Conservation (phyloP, 768 basidiomycete species). For the Leccinum pellstonianum region DNA sequence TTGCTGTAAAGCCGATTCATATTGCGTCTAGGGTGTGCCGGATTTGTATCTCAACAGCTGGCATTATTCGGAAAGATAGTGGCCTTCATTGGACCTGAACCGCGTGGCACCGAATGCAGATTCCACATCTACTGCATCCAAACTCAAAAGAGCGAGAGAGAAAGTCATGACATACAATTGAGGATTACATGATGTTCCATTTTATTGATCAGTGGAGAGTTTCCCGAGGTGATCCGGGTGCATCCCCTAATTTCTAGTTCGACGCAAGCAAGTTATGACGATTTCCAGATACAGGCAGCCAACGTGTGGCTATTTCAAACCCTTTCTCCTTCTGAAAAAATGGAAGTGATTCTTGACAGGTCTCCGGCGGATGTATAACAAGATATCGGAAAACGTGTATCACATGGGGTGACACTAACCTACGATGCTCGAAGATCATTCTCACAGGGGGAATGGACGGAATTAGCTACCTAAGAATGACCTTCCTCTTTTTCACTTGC, state of each 20-base stretch:
- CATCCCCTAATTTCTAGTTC: too few relatives aligned
- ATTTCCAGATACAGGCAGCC: neutral
- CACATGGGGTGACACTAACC: neutral
- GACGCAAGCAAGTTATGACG: neutral
- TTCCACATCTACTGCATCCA: neutral
- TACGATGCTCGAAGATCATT: neutral
- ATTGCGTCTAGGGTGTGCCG: neutral
- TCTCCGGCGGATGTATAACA: neutral
- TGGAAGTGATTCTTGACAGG: neutral
- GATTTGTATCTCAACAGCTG: neutral
- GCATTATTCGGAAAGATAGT: neutral
- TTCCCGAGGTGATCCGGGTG: neutral
- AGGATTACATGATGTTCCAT: neutral
- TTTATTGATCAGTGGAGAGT: neutral
- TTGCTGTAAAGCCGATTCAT: neutral
- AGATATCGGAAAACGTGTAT: neutral
- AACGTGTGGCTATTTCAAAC: neutral
- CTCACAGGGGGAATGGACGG: neutral
- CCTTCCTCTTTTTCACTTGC: constrained; percentile 14
- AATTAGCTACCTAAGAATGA: constrained; percentile 9
- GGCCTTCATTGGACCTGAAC: neutral
- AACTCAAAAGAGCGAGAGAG: neutral
- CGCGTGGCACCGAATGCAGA: neutral
- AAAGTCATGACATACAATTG: neutral
- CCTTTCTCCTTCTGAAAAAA: neutral